A percentile compares a stretch with the other conserved stretches of the same genome.
Evolutionary conservation across 2,329 filamentous ascomycete genomes (phyloP).

Genomic region (Epichloe festucae): DNA sequence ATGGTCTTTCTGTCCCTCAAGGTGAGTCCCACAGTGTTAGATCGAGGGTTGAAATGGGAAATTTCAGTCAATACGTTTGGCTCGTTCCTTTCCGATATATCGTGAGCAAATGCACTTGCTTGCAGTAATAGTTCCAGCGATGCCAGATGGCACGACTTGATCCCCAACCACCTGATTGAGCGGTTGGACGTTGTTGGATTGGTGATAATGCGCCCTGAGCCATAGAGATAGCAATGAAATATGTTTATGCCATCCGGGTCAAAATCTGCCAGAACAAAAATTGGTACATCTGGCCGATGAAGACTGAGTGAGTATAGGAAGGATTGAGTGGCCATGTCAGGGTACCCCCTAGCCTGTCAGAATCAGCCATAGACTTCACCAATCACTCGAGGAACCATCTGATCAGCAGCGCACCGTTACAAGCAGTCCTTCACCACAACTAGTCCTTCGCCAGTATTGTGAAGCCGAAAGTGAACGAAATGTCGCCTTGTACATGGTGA

Average conservation of each 20-base stretch:
- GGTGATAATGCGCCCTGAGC: slow-evolving; percentile 49
- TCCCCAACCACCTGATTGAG: slow-evolving; percentile 51
- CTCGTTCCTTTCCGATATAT: neutral
- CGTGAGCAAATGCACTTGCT: neutral
- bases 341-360: slow-evolving; percentile 61
- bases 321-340: slow-evolving; percentile 56
- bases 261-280: slow-evolving; percentile 57
- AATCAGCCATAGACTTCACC: neutral
- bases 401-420: slow-evolving; percentile 42
- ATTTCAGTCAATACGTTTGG: slow-evolving; percentile 2
- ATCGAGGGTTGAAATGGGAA: slow-evolving; percentile 15
- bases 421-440: slow-evolving; percentile 45
- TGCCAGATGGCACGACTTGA: slow-evolving; percentile 31
- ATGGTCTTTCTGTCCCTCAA: slow-evolving; percentile 46
- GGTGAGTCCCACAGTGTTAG: slow-evolving; percentile 30
- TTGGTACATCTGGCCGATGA: slow-evolving; percentile 35
- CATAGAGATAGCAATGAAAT: slow-evolving; percentile 58
- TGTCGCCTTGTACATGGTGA: slow-evolving; percentile 43
- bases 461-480: slow-evolving; percentile 54
- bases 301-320: slow-evolving; percentile 45
- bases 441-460: slow-evolving; percentile 36
- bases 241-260: slow-evolving; percentile 69
- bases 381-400: too few species aligned
- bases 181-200: slow-evolving; percentile 40
- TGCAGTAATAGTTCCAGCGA: slow-evolving; percentile 1